These are phyloP conservation scores for Malbranchea zuffiana DNA, from an alignment of 2,329 filamentous ascomycete genomes.

Conservation along the genomic window DNA sequence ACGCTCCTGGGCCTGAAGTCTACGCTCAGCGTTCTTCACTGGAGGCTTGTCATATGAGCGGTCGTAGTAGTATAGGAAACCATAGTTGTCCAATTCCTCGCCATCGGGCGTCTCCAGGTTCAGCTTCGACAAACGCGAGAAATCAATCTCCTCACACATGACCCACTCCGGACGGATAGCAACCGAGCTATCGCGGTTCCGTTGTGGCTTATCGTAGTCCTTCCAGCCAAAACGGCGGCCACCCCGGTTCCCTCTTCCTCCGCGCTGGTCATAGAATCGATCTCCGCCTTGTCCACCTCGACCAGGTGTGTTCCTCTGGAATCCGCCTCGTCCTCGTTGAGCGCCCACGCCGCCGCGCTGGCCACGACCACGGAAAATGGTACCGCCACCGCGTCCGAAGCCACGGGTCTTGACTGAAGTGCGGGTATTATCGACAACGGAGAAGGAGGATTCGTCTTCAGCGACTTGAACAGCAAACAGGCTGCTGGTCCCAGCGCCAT, in stretches of 20 bases:
- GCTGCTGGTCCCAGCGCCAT: slow-evolving; percentile 76
- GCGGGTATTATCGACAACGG: slow-evolving; percentile 89
- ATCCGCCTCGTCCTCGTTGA: slow-evolving; percentile 53
- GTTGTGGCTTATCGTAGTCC: slow-evolving; percentile 94
- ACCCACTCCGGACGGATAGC: slow-evolving; percentile 94
- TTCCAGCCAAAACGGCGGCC: slow-evolving; percentile 94
- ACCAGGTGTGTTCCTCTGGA: slow-evolving; percentile 60
- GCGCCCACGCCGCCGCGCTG: slow-evolving; percentile 69
- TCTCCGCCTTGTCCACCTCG: slow-evolving; percentile 54
- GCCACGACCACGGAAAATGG: slow-evolving; percentile 70
- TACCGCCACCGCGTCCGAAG: slow-evolving; percentile 75
- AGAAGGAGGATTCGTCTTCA: slow-evolving; percentile 96
- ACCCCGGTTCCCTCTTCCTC: slow-evolving; percentile 57
- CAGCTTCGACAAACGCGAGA: slow-evolving; percentile 85
- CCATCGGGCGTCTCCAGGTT: slow-evolving; percentile 91
- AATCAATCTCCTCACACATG: slow-evolving; percentile 96
- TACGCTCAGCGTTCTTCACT: slow-evolving; percentile 78
- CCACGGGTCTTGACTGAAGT: slow-evolving; percentile 70
- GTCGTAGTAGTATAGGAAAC: slow-evolving; percentile 98
- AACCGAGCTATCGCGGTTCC: slow-evolving; percentile 90
- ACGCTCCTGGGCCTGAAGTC: slow-evolving; percentile 78
- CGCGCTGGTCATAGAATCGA: slow-evolving; percentile 58
- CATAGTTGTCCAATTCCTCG: slow-evolving; percentile 89
- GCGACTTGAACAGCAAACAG: slow-evolving; percentile 83
- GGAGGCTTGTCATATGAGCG: slow-evolving; percentile 87